Evolutionary conservation across 441 rosid species (phyloP).

Genomic region (Jatropha multifida): DNA sequence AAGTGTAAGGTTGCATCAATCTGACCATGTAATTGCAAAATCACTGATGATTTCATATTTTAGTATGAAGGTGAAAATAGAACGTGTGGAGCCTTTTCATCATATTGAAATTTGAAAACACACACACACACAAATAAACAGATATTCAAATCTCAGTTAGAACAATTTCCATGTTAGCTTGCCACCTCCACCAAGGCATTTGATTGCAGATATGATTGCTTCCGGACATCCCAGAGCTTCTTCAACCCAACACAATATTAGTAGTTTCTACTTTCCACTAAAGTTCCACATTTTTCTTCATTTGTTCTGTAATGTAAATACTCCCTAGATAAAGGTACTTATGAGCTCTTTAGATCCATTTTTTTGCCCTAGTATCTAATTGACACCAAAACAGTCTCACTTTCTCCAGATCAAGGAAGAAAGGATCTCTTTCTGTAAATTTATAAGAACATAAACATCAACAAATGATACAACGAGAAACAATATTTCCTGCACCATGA

Average conservation of each 20-base stretch:
- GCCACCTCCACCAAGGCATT: constrained; percentile 9
- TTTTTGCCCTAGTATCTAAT: background rate
- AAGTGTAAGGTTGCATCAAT: background rate
- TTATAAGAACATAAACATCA: background rate
- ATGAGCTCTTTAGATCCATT: background rate
- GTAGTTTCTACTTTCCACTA: background rate
- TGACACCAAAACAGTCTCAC: background rate
- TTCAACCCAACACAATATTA: background rate
- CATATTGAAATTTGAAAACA: background rate
- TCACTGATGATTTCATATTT: background rate
- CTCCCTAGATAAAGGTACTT: background rate
- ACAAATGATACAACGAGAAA: background rate
- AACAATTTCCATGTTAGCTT: background rate
- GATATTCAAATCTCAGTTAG: background rate
- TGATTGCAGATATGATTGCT: constrained; percentile 9
- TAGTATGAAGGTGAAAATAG: background rate
- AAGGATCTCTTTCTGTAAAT: background rate
- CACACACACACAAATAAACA: background rate
- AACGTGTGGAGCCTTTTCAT: background rate
- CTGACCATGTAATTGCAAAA: background rate
- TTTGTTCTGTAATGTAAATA: background rate
- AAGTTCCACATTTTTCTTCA: background rate
- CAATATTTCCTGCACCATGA: background rate
- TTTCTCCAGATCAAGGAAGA: background rate
- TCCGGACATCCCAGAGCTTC: background rate